A percentile compares a stretch with the other conserved stretches of the same genome.
phyloP scores from a whole-genome alignment of 73 alveolate genomes.

The Tetrahymena borealis region DNA sequence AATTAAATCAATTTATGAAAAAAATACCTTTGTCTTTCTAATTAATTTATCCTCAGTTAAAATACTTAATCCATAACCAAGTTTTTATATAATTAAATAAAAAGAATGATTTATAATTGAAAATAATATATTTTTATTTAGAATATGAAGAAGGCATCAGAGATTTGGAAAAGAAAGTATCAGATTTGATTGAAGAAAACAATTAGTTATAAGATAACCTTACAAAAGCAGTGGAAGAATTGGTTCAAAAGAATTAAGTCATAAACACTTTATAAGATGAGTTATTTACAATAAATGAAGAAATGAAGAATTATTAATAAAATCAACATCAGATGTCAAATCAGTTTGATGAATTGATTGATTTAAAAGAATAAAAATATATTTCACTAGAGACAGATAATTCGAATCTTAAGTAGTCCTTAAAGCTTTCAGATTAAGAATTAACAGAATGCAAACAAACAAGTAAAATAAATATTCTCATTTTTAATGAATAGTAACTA shows the following conservation, averaged over 20 bases:
- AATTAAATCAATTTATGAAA: not conserved
- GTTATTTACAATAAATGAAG: not conserved
- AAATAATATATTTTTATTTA: not conserved
- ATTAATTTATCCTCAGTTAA: not conserved
- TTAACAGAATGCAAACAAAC: not conserved
- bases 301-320: not conserved
- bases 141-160: not conserved
- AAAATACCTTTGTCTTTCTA: not conserved
- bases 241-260: not conserved
- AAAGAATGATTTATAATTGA: not conserved
- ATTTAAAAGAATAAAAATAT: not conserved
- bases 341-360: not conserved
- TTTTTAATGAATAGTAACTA: too few species aligned
- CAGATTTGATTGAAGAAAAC: not conserved
- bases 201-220: not conserved
- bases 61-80: not conserved
- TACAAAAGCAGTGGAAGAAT: not conserved
- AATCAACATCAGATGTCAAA: not conserved
- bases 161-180: not conserved
- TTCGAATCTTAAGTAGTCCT: not conserved
- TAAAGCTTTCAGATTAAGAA: not conserved
- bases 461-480: not conserved
- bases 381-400: not conserved
- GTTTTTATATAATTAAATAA: too few species aligned
- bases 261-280: not conserved